A percentile compares a stretch with the other conserved stretches of the same genome.
Conservation (phyloP, 441 rosid genomes). For the Adansonia grandidieri region DNA sequence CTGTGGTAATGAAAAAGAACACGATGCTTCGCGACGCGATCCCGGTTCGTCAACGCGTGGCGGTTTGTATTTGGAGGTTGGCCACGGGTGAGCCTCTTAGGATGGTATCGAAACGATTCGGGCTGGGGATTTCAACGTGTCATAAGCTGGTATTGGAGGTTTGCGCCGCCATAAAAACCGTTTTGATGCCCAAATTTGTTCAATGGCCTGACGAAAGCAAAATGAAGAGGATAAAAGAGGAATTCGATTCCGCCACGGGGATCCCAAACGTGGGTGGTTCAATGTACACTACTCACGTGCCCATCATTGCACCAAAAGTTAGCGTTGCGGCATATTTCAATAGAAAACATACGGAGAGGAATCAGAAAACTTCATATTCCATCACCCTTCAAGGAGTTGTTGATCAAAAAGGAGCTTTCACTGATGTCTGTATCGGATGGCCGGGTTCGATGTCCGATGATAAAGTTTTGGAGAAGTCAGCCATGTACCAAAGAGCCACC, state of each 20-base stretch:
- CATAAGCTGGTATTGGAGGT: slow-evolving; percentile 72
- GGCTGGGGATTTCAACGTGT: slow-evolving; percentile 71
- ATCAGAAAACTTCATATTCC: slow-evolving; percentile 66
- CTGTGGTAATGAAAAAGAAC: slow-evolving; percentile 60
- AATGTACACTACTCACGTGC: slow-evolving; percentile 67
- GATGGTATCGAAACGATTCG: slow-evolving; percentile 61
- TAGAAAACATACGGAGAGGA: slow-evolving; percentile 64
- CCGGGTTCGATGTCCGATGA: slow-evolving; percentile 72
- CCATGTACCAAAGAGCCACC: slow-evolving; percentile 48
- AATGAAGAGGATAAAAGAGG: slow-evolving; percentile 39
- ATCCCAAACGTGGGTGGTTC: slow-evolving; percentile 59
- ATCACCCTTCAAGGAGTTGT: slow-evolving; percentile 56
- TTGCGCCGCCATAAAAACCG: slow-evolving; percentile 51
- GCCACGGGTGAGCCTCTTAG: slow-evolving; percentile 69
- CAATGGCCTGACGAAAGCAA: slow-evolving; percentile 30
- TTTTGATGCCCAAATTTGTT: slow-evolving; percentile 62
- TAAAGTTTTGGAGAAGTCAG: slow-evolving; percentile 54
- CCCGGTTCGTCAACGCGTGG: slow-evolving; percentile 73
- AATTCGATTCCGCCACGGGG: slow-evolving; percentile 46
- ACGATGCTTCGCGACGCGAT: slow-evolving; percentile 69
- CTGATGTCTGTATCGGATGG: slow-evolving; percentile 69
- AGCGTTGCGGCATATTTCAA: slow-evolving; percentile 59
- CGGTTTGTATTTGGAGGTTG: slow-evolving; percentile 77
- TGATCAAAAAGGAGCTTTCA: slow-evolving; percentile 51
- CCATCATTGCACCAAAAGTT: slow-evolving; percentile 63